A percentile compares a stretch with the other conserved stretches of the same genome.
Evolutionary conservation across 2,329 filamentous ascomycete genomes (phyloP).

Genomic region (Monilinia fructicola): DNA sequence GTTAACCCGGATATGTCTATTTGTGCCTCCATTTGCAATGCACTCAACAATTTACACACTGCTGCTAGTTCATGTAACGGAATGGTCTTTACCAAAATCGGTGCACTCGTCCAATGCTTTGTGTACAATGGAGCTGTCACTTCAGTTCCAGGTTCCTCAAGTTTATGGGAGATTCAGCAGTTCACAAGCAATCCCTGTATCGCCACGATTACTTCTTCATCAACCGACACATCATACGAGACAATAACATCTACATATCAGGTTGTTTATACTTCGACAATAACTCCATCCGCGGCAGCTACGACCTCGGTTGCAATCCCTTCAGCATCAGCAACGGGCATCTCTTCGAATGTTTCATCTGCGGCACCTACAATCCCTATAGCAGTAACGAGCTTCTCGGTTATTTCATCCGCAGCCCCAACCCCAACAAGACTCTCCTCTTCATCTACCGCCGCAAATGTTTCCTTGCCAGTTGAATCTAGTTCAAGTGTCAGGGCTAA

Average conservation of each 20-base stretch:
- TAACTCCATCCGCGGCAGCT: not conserved
- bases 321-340: not conserved
- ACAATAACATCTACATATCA: not conserved
- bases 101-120: not conserved
- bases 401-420: not conserved
- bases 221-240: not conserved
- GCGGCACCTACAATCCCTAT: not conserved
- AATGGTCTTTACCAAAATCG: not conserved
- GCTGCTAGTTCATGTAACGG: slow-evolving; percentile 9
- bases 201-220: not conserved
- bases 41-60: slow-evolving; percentile 4
- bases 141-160: not conserved
- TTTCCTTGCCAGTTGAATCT: no score
- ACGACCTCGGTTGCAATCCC: no score
- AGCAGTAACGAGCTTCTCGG: not conserved
- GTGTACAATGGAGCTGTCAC: slow-evolving; percentile 4
- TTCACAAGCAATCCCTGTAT: not conserved
- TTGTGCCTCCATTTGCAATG: not conserved
- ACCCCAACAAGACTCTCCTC: not conserved
- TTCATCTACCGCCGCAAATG: no score
- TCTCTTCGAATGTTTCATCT: not conserved
- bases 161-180: not conserved
- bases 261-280: not conserved
- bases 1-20: not conserved
- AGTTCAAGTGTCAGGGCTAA: no score